A percentile compares a stretch with the other conserved stretches of the same genome.
phyloP scores from a whole-genome alignment of 2,329 filamentous ascomycete species.

The Scopulariopsis brevicaulis region DNA sequence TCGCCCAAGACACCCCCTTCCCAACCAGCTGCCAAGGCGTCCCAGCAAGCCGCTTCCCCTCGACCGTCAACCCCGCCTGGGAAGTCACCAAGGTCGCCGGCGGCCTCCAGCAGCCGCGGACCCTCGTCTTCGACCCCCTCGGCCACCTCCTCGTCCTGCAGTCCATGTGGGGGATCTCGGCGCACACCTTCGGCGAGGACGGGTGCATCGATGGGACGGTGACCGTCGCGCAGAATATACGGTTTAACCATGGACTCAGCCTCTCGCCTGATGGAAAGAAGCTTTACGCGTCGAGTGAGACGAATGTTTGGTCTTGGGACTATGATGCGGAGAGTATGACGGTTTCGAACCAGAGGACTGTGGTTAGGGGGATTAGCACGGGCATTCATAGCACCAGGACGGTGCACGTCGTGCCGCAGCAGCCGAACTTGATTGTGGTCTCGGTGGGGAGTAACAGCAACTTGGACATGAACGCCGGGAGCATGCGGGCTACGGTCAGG shows the following conservation, averaged over 20 bases:
- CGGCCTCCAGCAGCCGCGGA: neutral
- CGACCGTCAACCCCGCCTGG: slow-evolving; percentile 1
- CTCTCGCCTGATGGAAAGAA: slow-evolving; percentile 25
- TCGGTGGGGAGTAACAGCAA: slow-evolving; percentile 26
- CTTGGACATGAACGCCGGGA: slow-evolving; percentile 21
- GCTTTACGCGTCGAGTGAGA: slow-evolving; percentile 24
- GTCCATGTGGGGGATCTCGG: slow-evolving; percentile 21
- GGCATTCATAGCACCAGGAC: slow-evolving; percentile 26
- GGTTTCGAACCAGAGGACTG: slow-evolving; percentile 27
- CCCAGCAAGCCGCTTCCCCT: slow-evolving; percentile 1
- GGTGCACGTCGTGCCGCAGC: slow-evolving; percentile 20
- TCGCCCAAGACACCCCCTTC: slow-evolving; percentile 3
- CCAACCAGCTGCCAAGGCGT: slow-evolving; percentile 3
- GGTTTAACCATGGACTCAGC: slow-evolving; percentile 26
- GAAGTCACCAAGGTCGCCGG: slow-evolving; percentile 4
- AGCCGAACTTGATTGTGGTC: slow-evolving; percentile 25
- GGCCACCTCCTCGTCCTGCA: slow-evolving; percentile 26
- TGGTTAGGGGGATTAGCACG: slow-evolving; percentile 24
- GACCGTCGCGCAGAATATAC: slow-evolving; percentile 20
- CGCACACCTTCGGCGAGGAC: slow-evolving; percentile 25
- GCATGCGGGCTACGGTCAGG: slow-evolving; percentile 26
- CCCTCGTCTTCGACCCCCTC: slow-evolving; percentile 19
- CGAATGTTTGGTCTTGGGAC: slow-evolving; percentile 39
- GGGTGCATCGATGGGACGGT: slow-evolving; percentile 25
- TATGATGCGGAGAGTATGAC: slow-evolving; percentile 40